Evolutionary conservation across 768 basidiomycete species (phyloP).

Genomic region (Chiua virens): DNA sequence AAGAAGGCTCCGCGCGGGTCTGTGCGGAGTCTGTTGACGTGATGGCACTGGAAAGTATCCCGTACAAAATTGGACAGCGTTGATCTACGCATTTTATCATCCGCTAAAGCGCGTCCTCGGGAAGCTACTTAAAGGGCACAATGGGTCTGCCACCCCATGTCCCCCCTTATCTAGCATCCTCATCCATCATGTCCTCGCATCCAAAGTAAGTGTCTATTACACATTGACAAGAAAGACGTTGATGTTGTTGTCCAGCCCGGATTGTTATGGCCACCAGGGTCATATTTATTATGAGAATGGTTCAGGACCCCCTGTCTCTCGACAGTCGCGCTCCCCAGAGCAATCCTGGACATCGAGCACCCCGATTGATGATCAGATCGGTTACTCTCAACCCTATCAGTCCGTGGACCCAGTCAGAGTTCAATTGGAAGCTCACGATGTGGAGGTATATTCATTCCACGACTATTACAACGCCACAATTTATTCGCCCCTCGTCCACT

Average conservation of each 20-base stretch:
- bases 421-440: neutral
- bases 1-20: conserved; percentile 11
- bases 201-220: conserved; percentile 14
- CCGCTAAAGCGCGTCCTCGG: conserved; percentile 21
- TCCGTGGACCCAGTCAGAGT: neutral
- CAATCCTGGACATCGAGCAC: conserved; percentile 5
- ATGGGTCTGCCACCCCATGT: conserved; percentile 4
- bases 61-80: conserved; percentile 16
- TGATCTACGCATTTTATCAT: conserved; percentile 23
- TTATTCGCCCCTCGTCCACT: neutral
- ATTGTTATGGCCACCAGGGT: neutral
- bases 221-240: neutral
- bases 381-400: conserved; percentile 5
- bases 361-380: neutral
- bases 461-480: neutral
- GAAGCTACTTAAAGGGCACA: conserved; percentile 16
- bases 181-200: conserved; percentile 21
- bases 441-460: conserved; percentile 11
- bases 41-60: conserved; percentile 29
- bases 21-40: conserved; percentile 13
- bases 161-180: conserved; percentile 1
- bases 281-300: conserved; percentile 3
- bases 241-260: conserved; percentile 5
- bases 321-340: neutral
- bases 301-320: conserved; percentile 1